Evolutionary conservation across 768 basidiomycete species (phyloP), one percentile per base, ranked within the genome.

Genomic region (Tricholomella constricta): DNA sequence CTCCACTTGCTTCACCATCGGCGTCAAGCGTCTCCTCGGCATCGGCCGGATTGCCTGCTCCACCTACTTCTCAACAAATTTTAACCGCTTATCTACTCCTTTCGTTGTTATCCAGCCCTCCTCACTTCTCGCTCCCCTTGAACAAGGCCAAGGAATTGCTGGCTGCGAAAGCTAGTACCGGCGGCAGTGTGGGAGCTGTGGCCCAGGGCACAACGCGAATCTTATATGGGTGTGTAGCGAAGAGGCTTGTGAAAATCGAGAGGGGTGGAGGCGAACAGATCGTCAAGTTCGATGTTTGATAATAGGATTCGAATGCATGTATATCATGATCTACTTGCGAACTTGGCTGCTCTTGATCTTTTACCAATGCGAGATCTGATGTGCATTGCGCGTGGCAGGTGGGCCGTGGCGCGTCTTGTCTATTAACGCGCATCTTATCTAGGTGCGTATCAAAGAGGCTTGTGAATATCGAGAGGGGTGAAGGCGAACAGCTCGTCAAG

Each of bases 371-470:
- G 20, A 38, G 17, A 19, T 19, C 29, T 31, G 29, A 11, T 31
- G 11, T 31, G 29, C 6, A 31, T n/a, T n/a, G n/a, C n/a, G n/a
- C n/a, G n/a, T n/a, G n/a, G n/a, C n/a, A n/a, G n/a, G n/a, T n/a
- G n/a, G n/a, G n/a, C n/a, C n/a, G n/a, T n/a, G n/a, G n/a, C n/a
- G n/a, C n/a, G n/a, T n/a, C n/a, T n/a, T n/a, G n/a, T n/a, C n/a
- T n/a, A n/a, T n/a, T n/a, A 11, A 85, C 82, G 8, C 75, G 86
- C 34, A 80, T 88, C 14, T 66, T 91, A 12, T 92, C 89, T 61
- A 82, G 77, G 1, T 90, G 89, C 62, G 87, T 91, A n/a, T 89
- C 86, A 14, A 92, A 91, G 70, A 76, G 87, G 55, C 69, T 92
- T 48, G 65, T 92, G 54, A 87, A 81, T 68, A 89, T 91, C 57